Evolutionary conservation across 2,329 filamentous ascomycete species (phyloP), one percentile per base, ranked within the genome.

Genomic region (Cercospora sojina): DNA sequence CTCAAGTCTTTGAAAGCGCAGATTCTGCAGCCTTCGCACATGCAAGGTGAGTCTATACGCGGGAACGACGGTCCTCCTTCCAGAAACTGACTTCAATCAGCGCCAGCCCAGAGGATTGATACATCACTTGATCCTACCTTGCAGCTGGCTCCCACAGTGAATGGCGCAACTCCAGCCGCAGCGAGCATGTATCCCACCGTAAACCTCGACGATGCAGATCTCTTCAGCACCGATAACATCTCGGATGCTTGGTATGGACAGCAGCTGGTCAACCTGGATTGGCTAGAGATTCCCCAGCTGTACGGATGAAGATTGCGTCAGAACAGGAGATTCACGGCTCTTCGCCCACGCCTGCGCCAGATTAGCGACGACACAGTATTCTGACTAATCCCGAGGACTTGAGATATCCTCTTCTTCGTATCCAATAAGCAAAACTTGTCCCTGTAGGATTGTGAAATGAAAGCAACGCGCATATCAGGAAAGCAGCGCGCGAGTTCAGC

Each of bases 161-260:
- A 67, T 5, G 65, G 55, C 18, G 32, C 57, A 13, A 61, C 38
- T 10, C 60, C 64, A 4, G 35, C 60, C 8, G 53, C 43, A 9
- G 55, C 60, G 29, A 65, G 66, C 6, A 59, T 67, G 38, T 69
- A 71, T 53, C 25, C 59, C 13, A 58, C 67, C n/a, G 56, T 70
- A 32, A 62, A 49, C 29, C 59, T 70, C n/a, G 71, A 72, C 58
- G 69, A 71, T 29, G 43, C 66, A 16, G 69, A 72, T 9, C 49
- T 72, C n/a, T 71, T 70, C 43, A 66, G 69, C 25, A 67, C 69
- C n/a, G 71, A 73, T 29, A 71, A 69, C 43, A 70, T 73, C 32
- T 69, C 69, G 3, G 69, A 72, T 18, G 67, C 71, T 5, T 73
- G 71, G 71, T 73, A 69, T 43, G 71, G 71, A 16, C 71, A 73